A percentile compares a stretch with the other conserved stretches of the same genome.
Evolutionary conservation across 805 yeast species (phyloP).

Genomic region (Starmerella asiatica): DNA sequence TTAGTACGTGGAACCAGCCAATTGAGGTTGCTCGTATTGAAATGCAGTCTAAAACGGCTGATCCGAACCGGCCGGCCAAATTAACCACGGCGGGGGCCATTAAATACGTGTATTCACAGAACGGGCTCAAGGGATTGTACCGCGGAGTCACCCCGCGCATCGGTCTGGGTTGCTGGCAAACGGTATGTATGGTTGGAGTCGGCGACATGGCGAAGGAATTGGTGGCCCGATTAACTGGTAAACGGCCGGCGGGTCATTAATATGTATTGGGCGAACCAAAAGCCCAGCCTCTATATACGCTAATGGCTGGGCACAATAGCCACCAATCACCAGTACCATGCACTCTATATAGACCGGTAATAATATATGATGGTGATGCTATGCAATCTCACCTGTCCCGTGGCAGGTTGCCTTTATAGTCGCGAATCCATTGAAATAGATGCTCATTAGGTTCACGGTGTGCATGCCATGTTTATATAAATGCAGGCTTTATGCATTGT

Average conservation of each 20-base stretch:
- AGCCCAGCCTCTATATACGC: too few relatives aligned
- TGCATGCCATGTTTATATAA: too few relatives aligned
- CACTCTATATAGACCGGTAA: too few relatives aligned
- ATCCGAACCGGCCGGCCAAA: constrained; percentile 91
- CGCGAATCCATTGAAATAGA: too few relatives aligned
- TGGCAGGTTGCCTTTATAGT: too few relatives aligned
- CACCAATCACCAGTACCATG: too few relatives aligned
- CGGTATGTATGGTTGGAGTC: constrained; percentile 94
- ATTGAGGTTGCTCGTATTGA: constrained; percentile 96
- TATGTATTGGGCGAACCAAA: too few relatives aligned
- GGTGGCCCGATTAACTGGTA: constrained; percentile 50
- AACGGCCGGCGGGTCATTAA: constrained; percentile 33
- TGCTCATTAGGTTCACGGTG: too few relatives aligned
- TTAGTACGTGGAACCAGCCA: constrained; percentile 98
- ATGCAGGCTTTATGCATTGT: too few relatives aligned
- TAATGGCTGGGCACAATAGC: too few relatives aligned
- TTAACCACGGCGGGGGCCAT: constrained; percentile 64
- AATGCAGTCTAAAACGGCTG: constrained; percentile 90
- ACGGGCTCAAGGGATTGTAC: constrained; percentile 81
- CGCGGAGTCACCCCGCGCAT: constrained; percentile 96
- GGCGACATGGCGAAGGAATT: constrained; percentile 79
- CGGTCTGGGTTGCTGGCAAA: constrained; percentile 96
- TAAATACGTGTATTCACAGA: constrained; percentile 66
- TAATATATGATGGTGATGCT: too few relatives aligned
- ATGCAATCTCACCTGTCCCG: too few relatives aligned